Base-by-base conservation (phyloP, 306 rosid species). In the Spatholobus suberectus region DNA sequence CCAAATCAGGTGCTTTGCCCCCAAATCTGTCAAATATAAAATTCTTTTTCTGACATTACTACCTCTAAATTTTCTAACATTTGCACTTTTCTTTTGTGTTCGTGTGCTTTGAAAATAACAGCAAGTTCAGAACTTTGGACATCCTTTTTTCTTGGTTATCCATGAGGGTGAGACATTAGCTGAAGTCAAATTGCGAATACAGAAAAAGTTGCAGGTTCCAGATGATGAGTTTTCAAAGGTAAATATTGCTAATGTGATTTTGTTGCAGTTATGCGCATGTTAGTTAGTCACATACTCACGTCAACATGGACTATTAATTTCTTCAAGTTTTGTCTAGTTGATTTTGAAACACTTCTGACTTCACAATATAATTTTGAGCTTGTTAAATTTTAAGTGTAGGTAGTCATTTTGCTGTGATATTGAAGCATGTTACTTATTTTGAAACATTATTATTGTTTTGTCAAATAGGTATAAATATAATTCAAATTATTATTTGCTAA, bases 91-190 rank as follows among this genome's bases (percentile, higher is more conserved):
- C n/a, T 15, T 38, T 8, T 70, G 59, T 70, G 8, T 34, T 71
- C 37, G 18, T 75, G 49, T 27, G 10, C 43, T 72, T 24, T 24
- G 65, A 14, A 67, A 47, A 68, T 35, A 54, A 77, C 93, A 92
- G 98, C 99, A 92, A 82, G 88, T 96, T 57, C 98, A 96, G 81
- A 93, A 96, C 74, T 93, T 96, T 10, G 99, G 99, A 66, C 97
- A 96, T 83, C 98, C 99, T 35, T 94, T 96, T 85, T 89, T 96
- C 83, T 87, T 96, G 89, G 95, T 88, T 58, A 89, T 94, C 71
- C 92, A 49, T 77, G 99, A 96, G 80, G 91, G 92, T 24, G 99
- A 92, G 89, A 83, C 94, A 23, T 71, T 96, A 61, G 97, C 94
- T 52, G 98, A 94, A 46, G 97, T 96, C 74, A 94, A 92, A 84